Evolutionary conservation across 495 filamentous ascomycete species (phyloP).

Genomic region (Polyplosphaeria fusca): DNA sequence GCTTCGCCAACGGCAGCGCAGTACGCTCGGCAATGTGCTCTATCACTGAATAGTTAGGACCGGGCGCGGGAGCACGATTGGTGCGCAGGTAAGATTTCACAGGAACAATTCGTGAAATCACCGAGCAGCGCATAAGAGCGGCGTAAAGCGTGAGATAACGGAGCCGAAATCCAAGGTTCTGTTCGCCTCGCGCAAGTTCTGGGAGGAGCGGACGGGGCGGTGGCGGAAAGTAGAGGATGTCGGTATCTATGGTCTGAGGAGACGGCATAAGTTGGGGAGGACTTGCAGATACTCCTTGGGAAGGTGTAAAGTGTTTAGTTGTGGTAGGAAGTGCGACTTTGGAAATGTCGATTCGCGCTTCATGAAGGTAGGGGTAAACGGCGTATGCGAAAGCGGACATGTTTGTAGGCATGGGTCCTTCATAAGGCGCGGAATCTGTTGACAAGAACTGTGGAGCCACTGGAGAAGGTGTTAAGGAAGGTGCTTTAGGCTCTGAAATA

Average conservation of each 20-base stretch:
- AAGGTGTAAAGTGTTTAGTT: background rate
- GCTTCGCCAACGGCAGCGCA: background rate
- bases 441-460: too few relatives aligned
- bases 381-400: too few relatives aligned
- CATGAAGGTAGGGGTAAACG: too few relatives aligned
- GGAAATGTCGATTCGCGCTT: too few relatives aligned
- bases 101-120: background rate
- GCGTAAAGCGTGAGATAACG: background rate
- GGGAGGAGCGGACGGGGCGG: too few relatives aligned
- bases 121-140: background rate
- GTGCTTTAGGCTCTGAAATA: too few relatives aligned
- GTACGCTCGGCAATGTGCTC: background rate
- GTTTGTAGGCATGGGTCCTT: too few relatives aligned
- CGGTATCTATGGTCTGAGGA: background rate
- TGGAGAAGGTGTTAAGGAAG: too few relatives aligned
- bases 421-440: too few relatives aligned
- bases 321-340: background rate
- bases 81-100: background rate
- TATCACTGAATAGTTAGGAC: background rate
- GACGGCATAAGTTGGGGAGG: background rate
- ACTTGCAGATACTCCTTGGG: background rate
- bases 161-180: background rate
- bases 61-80: background rate
- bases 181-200: too few relatives aligned
- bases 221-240: too few relatives aligned